phyloP scores from a whole-genome alignment of 1,284 basidiomycete species.

The Malassezia cuniculi region DNA sequence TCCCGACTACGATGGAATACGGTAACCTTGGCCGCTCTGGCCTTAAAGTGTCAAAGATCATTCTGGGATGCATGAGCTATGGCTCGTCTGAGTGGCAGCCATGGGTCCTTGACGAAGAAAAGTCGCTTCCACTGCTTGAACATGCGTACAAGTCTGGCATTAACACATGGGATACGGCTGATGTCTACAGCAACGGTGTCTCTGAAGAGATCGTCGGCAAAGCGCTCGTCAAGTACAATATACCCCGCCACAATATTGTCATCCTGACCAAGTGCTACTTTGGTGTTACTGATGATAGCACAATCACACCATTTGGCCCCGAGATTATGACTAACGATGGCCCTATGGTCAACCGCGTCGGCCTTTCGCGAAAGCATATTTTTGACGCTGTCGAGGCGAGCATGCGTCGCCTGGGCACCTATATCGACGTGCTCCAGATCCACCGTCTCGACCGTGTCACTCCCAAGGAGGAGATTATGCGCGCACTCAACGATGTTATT shows the following conservation, averaged over 20 bases:
- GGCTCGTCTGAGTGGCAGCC: constrained; percentile 46
- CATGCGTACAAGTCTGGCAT: constrained; percentile 49
- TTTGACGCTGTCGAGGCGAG: constrained; percentile 63
- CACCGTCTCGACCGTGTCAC: constrained; percentile 54
- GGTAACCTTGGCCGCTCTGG: constrained; percentile 8
- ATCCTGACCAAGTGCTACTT: constrained; percentile 57
- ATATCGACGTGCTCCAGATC: constrained; percentile 48
- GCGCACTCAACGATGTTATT: constrained; percentile 51
- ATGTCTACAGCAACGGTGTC: constrained; percentile 59
- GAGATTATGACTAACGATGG: constrained; percentile 14
- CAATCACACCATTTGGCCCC: too few species aligned
- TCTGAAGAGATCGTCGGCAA: constrained; percentile 63
- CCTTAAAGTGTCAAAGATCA: constrained; percentile 47
- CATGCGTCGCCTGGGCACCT: constrained; percentile 60
- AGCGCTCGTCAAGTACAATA: constrained; percentile 60
- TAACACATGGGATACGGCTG: constrained; percentile 58
- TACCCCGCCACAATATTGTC: constrained; percentile 60
- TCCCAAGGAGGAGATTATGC: constrained; percentile 56
- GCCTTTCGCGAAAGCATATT: constrained; percentile 65
- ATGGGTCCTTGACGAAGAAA: constrained; percentile 55
- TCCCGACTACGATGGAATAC: background rate
- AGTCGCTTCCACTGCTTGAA: constrained; percentile 21
- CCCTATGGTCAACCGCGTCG: constrained; percentile 49
- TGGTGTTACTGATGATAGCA: constrained; percentile 42
- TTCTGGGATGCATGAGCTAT: constrained; percentile 51